These are phyloP conservation scores for Trapa incisa DNA, from an alignment of 345 rosid species.

Conservation along the genomic window DNA sequence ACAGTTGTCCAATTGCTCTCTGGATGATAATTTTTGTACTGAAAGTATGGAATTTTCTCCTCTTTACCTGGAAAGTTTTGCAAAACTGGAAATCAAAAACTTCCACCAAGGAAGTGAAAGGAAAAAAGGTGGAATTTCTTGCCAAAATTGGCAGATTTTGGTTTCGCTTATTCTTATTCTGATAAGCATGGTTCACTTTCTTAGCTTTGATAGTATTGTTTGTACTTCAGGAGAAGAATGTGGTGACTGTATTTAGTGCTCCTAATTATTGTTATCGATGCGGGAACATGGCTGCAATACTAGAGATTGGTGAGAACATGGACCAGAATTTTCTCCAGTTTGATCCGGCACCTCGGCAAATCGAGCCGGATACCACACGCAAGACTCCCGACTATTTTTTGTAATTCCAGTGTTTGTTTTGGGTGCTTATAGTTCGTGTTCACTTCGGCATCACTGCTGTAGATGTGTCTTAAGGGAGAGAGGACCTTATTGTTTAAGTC, in stretches of 20 bases:
- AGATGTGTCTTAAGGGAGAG: slow-evolving; percentile 33
- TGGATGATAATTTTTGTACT: not conserved
- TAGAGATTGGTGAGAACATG: slow-evolving; percentile 91
- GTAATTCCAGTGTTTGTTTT: slow-evolving; percentile 34
- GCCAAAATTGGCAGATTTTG: not conserved
- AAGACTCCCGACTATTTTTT: slow-evolving; percentile 97
- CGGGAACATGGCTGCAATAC: slow-evolving; percentile 95
- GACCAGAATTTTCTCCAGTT: slow-evolving; percentile 90
- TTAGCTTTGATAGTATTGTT: not conserved
- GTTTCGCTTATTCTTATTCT: no score
- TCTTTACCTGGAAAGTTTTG: not conserved
- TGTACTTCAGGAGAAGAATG: slow-evolving; percentile 56
- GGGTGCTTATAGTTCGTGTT: slow-evolving; percentile 26
- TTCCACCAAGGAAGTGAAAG: no score
- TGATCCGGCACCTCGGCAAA: slow-evolving; percentile 88
- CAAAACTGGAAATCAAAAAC: not conserved
- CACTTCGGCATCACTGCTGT: slow-evolving; percentile 22
- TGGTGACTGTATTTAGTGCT: slow-evolving; percentile 90
- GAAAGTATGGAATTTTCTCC: not conserved
- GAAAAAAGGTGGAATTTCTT: not conserved
- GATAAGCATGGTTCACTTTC: not conserved
- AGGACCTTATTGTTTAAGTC: slow-evolving; percentile 31
- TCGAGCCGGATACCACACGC: slow-evolving; percentile 87
- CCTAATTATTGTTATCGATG: slow-evolving; percentile 92
- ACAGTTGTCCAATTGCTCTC: not conserved